Base-by-base conservation (phyloP, 1,139 yeast genomes). In the Kurtzmaniella quercitrusa region DNA sequence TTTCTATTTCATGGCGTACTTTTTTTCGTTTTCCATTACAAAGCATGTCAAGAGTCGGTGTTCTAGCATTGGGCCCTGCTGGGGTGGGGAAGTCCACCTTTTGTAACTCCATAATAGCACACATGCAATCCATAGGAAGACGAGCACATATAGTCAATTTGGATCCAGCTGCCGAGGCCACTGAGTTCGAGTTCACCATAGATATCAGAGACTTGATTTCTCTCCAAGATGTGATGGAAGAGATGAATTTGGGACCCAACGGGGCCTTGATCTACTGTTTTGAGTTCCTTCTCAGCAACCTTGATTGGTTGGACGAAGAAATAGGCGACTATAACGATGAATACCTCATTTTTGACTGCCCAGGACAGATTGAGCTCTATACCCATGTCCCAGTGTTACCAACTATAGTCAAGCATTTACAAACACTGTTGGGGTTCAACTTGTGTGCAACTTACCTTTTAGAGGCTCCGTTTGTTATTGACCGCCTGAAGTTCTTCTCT, bases 81-180 rank as follows among this genome's bases (percentile, higher is more conserved):
- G 98, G 98, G 33, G 98, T 86, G 12, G 98, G 98, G 10, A 93
- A 78, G 64, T 81, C 90, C 41, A 89, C 98, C 0, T 93, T 93
- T 60, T 91, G 98, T 67, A 87, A 87, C 58, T 74, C 95, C 12
- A 77, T 93, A 48, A 85, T 94, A 44, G 68, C 95, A 1, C 87
- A 93, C 61, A 87, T 94, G 83, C 95, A 89, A 63, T 76, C 89
- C 24, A 75, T 87, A 24, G 98, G 98, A 1, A 81, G 98, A 47
- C 72, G 95, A 40, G 97, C 96, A 1, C 98, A 93, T 62, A 81
- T 94, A 38, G 97, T 93, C 21, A 93, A 93, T 59, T 70, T 94
- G 41, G 98, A 93, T 65, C 99, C 99, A 8, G 98, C 98, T 0
- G 98, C 98, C 2, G 96, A 90, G 51, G 89, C 98, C 12, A 81